phyloP scores from a whole-genome alignment of 2,329 filamentous ascomycete species.

The Neodidymelliopsis sp. region DNA sequence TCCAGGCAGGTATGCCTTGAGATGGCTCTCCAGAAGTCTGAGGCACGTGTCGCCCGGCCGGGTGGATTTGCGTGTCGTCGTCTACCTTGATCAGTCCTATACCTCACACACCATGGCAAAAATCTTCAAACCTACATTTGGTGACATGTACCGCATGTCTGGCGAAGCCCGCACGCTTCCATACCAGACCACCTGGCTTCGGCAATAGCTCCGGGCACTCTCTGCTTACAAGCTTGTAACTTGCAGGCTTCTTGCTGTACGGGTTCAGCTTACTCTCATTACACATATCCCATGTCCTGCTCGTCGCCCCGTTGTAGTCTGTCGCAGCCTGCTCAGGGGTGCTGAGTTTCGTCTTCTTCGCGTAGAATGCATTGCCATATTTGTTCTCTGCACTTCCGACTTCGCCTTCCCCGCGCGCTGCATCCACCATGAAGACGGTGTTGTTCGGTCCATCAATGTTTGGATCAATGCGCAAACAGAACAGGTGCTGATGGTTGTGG shows the following conservation, averaged over 20 bases:
- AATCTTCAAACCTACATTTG: slow-evolving; percentile 68
- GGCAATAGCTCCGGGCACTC: slow-evolving; percentile 82
- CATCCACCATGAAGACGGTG: slow-evolving; percentile 84
- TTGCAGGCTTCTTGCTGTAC: slow-evolving; percentile 82
- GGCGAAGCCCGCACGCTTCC: slow-evolving; percentile 89
- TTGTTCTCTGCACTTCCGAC: slow-evolving; percentile 83
- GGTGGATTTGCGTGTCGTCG: slow-evolving; percentile 80
- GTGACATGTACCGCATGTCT: slow-evolving; percentile 89
- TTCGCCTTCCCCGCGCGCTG: slow-evolving; percentile 72
- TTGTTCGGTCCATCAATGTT: slow-evolving; percentile 88
- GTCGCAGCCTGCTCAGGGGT: slow-evolving; percentile 74
- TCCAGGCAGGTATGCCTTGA: slow-evolving; percentile 76
- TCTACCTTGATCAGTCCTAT: slow-evolving; percentile 58
- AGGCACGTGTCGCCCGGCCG: slow-evolving; percentile 85
- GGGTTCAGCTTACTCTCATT: slow-evolving; percentile 87
- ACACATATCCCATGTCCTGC: slow-evolving; percentile 87
- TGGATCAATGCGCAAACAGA: slow-evolving; percentile 86
- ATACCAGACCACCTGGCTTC: slow-evolving; percentile 81
- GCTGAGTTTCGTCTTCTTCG: slow-evolving; percentile 79
- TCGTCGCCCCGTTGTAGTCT: slow-evolving; percentile 82
- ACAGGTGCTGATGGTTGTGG: slow-evolving; percentile 95
- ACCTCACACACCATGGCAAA: background rate
- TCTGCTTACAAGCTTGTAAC: slow-evolving; percentile 88
- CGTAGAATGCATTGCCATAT: slow-evolving; percentile 91
- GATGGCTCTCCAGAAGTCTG: slow-evolving; percentile 85